These are phyloP conservation scores for Lepidium didymum DNA, from an alignment of 345 rosid genomes.

Conservation along the genomic window DNA sequence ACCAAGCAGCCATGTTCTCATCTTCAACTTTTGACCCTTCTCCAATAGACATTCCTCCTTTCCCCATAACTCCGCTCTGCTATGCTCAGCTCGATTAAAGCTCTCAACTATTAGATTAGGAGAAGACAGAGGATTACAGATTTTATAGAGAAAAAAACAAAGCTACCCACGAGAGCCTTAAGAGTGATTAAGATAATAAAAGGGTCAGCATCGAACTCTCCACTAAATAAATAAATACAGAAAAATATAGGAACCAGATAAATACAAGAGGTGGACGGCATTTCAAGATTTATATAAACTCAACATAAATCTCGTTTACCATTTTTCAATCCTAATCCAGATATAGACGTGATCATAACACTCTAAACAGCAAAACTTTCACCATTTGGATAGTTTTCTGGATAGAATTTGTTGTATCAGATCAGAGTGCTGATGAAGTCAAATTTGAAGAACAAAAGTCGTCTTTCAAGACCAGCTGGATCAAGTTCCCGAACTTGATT, in stretches of 20 bases:
- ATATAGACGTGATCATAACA: not conserved
- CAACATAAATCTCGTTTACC: not conserved
- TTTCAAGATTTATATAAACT: not conserved
- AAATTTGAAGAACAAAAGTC: not conserved
- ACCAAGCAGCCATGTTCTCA: slow-evolving; percentile 92
- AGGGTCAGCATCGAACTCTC: slow-evolving; percentile 11
- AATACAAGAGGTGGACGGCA: slow-evolving; percentile 7
- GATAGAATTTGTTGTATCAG: not conserved
- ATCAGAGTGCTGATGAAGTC: not conserved
- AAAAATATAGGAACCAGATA: slow-evolving; percentile 20
- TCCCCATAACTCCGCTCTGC: slow-evolving; percentile 36
- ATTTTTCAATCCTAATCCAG: not conserved
- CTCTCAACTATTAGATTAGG: not conserved
- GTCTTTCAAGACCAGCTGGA: not conserved
- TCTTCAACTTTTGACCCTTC: slow-evolving; percentile 41
- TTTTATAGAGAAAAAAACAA: not conserved
- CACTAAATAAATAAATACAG: slow-evolving; percentile 1
- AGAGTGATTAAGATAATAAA: not conserved
- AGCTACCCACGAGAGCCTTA: not conserved
- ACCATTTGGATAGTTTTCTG: not conserved
- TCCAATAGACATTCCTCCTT: slow-evolving; percentile 62
- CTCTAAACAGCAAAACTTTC: not conserved
- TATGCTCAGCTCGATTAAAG: slow-evolving; percentile 1
- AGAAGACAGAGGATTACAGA: not conserved
- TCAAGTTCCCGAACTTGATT: not conserved